Percentiles rank a stretch among this genome's conserved stretches.
Conservation (phyloP, 2,329 filamentous ascomycete species). For the Cyanodermella asteris region DNA sequence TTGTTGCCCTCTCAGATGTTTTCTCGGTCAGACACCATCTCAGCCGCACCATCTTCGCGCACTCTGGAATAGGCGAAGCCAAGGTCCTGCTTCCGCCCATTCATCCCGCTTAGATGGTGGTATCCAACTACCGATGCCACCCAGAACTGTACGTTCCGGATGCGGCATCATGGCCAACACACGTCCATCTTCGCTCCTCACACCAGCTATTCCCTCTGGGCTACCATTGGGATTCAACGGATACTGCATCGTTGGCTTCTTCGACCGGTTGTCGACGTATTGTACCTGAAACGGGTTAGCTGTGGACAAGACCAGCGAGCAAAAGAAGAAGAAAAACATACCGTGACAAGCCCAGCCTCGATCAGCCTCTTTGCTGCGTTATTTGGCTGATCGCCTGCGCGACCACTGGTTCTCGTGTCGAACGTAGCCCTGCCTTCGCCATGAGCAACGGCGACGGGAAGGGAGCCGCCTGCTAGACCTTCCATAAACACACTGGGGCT, state of each 20-base stretch:
- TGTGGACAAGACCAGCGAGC: constrained; percentile 26
- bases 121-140: constrained; percentile 54
- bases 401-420: constrained; percentile 24
- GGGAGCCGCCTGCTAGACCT: constrained; percentile 59
- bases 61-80: constrained; percentile 70
- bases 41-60: constrained; percentile 70
- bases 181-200: constrained; percentile 50
- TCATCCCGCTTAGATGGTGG: constrained; percentile 37
- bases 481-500: constrained; percentile 64
- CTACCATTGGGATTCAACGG: constrained; percentile 81
- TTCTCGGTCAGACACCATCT: not conserved
- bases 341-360: not conserved
- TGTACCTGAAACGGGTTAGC: constrained; percentile 47
- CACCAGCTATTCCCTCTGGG: constrained; percentile 58
- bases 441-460: constrained; percentile 78
- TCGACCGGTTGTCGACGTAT: constrained; percentile 63
- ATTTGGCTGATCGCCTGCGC: constrained; percentile 13
- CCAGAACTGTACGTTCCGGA: constrained; percentile 71
- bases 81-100: constrained; percentile 68
- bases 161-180: constrained; percentile 86
- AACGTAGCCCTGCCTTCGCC: constrained; percentile 73
- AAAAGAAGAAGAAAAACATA: constrained; percentile 7
- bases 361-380: constrained; percentile 2
- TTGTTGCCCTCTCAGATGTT: too few relatives aligned
- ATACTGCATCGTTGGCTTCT: constrained; percentile 54